Evolutionary conservation across 192 early-diverging fungal genomes (phyloP).

Genomic region (Glomus cerebriforme): DNA sequence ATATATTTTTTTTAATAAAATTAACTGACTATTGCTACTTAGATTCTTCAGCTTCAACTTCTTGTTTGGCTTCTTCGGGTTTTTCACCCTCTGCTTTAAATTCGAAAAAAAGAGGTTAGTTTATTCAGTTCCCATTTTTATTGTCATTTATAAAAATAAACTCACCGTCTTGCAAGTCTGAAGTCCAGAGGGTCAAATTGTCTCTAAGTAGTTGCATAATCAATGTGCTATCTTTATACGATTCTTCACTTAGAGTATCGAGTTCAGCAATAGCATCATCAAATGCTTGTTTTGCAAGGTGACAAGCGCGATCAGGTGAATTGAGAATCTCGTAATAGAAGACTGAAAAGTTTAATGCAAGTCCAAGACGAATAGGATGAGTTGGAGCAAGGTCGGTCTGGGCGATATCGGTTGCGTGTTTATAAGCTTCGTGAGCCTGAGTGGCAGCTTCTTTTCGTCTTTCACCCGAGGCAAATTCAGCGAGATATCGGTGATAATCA

Average conservation of each 20-base stretch:
- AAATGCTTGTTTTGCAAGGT: conserved; percentile 90
- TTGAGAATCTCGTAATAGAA: conserved; percentile 99
- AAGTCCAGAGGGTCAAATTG: conserved; percentile 97
- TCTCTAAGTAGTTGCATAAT: conserved; percentile 98
- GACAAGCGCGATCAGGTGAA: conserved; percentile 91
- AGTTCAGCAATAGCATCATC: conserved; percentile 95
- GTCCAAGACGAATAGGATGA: conserved; percentile 95
- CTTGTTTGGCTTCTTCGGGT: conserved; percentile 23
- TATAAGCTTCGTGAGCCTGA: conserved; percentile 86
- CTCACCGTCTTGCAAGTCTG: conserved; percentile 53
- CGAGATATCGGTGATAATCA: conserved; percentile 97
- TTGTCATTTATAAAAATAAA: neutral
- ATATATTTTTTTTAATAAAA: conserved; percentile 8
- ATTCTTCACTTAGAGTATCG: conserved; percentile 90
- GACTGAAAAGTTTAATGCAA: conserved; percentile 97
- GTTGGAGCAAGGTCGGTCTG: conserved; percentile 78
- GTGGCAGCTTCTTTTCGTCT: conserved; percentile 77
- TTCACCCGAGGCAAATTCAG: conserved; percentile 87
- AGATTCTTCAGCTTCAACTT: conserved; percentile 29
- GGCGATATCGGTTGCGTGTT: conserved; percentile 88
- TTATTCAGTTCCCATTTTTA: neutral
- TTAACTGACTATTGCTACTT: conserved; percentile 18
- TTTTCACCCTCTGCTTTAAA: conserved; percentile 18
- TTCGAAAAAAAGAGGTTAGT: neutral
- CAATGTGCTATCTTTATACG: conserved; percentile 96